Conservation (phyloP, 306 rosid species). For the Betula pendula region DNA sequence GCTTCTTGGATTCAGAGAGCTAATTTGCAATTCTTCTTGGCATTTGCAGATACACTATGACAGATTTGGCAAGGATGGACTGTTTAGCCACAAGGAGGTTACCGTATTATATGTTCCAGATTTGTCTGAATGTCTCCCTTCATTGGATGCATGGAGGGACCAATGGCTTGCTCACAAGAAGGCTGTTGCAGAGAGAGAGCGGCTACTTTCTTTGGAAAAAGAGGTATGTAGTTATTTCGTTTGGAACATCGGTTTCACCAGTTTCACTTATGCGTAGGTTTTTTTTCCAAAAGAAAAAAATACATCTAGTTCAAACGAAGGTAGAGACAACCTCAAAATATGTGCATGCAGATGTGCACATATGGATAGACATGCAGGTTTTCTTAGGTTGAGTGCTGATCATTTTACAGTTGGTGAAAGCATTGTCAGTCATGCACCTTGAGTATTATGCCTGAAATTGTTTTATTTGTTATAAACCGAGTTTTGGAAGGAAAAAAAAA, state of each 20-base stretch:
- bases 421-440: background rate
- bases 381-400: background rate
- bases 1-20: background rate
- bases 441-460: background rate
- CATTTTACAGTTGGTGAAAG: background rate
- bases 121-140: constrained; percentile 91
- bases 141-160: constrained; percentile 72
- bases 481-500: background rate
- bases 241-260: background rate
- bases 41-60: constrained; percentile 85
- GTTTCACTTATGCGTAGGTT: background rate
- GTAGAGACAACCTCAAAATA: background rate
- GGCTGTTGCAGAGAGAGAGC: constrained; percentile 78
- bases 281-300: background rate
- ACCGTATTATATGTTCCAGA: constrained; percentile 85
- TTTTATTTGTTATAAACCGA: background rate
- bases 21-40: constrained; percentile 21
- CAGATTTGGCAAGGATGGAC: constrained; percentile 85
- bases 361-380: background rate
- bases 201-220: constrained; percentile 49
- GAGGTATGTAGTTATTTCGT: constrained; percentile 56
- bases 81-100: constrained; percentile 91
- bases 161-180: constrained; percentile 93
- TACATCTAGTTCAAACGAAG: background rate
- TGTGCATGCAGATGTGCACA: background rate